Base-by-base conservation (phyloP, 108 stramenopile species). In the Nitzschia putrida region DNA sequence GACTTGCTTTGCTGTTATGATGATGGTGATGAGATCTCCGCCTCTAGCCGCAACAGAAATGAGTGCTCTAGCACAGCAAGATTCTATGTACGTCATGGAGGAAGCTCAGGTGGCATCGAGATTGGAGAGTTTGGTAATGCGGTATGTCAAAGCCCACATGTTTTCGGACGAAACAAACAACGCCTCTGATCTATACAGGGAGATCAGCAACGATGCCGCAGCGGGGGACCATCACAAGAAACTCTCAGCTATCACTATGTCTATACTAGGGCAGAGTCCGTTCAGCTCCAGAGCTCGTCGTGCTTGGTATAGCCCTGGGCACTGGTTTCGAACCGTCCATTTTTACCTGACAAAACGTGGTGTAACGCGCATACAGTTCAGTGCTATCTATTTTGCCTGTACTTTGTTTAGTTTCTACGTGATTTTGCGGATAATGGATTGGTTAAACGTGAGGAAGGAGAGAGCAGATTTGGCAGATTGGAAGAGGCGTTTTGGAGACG, bases 151-250 rank as follows among this genome's bases (percentile, higher is more conserved):
- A 53, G 65, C 86, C 26, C 83, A 86, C 61, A 86, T 94, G 81
- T 94, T 94, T 66, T 76, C 82, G 52, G 88, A 91, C 68, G 92
- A 94, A 53, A 77, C 34, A 24, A 89, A 85, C 64, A 88, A 94
- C 76, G 80, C 89, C 7, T 87, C 88, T 74, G 88, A 88, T 0
- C 68, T 86, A 24, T 94, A 94, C 59, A 85, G 87, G 37, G 92
- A 94, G 59, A 82, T 81, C 8, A 79, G 67, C 29, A 78, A 86
- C 66, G 72, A 77, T 66, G 71, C 45, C 10, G 44, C 66, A 0
- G 26, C 63, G 38, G 79, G 79, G 7, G n/a, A 64, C 1, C 70
- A 87, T 57, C 78, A 79, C 14, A 64, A 51, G 41, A 65, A 70
- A 12, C 53, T 87, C 21, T 66, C 52, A 23, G 78, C 80, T 49